Conservation (phyloP, 768 basidiomycete genomes). For the Naganishia randhawae region DNA sequence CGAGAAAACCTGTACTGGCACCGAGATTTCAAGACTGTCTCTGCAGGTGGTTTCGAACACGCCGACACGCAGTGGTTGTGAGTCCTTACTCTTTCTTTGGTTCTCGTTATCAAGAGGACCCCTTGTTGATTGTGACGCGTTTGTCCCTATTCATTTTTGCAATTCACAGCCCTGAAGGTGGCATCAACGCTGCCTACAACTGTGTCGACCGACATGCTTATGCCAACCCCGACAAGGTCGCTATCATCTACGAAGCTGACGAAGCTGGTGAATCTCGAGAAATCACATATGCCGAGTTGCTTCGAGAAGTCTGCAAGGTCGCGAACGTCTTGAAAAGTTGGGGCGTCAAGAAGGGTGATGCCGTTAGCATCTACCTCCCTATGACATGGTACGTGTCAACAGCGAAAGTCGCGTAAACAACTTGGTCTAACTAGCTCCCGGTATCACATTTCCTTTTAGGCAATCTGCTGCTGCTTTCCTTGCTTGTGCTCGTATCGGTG, state of each 20-base stretch:
- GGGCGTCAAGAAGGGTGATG: conserved; percentile 89
- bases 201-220: conserved; percentile 96
- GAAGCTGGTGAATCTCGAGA: conserved; percentile 76
- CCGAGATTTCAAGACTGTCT: conserved; percentile 79
- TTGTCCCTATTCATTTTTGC: too few relatives aligned
- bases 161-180: conserved; percentile 68
- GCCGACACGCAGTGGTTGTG: conserved; percentile 89
- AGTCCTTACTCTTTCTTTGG: conserved; percentile 28
- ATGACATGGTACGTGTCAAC: conserved; percentile 41
- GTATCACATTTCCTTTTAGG: conserved; percentile 62
- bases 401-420: conserved; percentile 60
- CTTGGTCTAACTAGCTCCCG: conserved; percentile 27
- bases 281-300: conserved; percentile 76
- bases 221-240: conserved; percentile 77
- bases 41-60: conserved; percentile 72
- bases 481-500: conserved; percentile 94
- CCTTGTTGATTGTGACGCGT: background rate
- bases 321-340: conserved; percentile 87
- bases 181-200: conserved; percentile 89
- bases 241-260: conserved; percentile 98
- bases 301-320: conserved; percentile 79
- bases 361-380: conserved; percentile 49
- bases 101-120: background rate
- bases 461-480: conserved; percentile 94
- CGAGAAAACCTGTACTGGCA: conserved; percentile 78